phyloP scores from a whole-genome alignment of 75 land plant genomes.

The Azolla pinnata region DNA sequence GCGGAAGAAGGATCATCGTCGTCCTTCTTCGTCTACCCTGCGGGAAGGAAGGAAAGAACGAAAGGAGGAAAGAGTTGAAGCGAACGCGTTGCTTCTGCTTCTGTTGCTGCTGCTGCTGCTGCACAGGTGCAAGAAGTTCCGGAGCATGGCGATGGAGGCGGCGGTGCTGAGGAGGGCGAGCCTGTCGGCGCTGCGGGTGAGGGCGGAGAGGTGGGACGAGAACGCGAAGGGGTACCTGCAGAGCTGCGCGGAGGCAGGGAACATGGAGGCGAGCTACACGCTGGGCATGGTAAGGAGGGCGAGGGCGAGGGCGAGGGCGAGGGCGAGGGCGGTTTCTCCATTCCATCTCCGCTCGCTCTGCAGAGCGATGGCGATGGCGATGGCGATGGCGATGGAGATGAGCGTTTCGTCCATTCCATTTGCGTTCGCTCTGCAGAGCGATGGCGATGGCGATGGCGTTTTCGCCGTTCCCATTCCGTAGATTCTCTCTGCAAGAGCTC shows the following conservation, averaged over 20 bases:
- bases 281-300: neutral
- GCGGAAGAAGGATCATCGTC: neutral
- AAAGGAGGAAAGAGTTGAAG: too few relatives aligned
- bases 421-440: neutral
- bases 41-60: too few relatives aligned
- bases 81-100: neutral
- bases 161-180: slow-evolving; percentile 2
- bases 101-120: neutral
- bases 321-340: neutral
- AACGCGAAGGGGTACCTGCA: slow-evolving; percentile 5
- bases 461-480: neutral
- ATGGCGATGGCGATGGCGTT: neutral
- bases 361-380: neutral
- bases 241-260: slow-evolving; percentile 15
- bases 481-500: neutral
- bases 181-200: slow-evolving; percentile 10
- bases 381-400: neutral
- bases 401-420: too few relatives aligned
- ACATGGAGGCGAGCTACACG: slow-evolving; percentile 9
- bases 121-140: slow-evolving; percentile 13
- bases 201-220: slow-evolving; percentile 2
- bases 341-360: neutral
- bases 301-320: neutral
- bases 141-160: slow-evolving; percentile 2
- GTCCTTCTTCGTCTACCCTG: neutral